These are phyloP conservation scores for Epichloe gansuensis DNA, from an alignment of 2,329 filamentous ascomycete species.

Conservation along the genomic window DNA sequence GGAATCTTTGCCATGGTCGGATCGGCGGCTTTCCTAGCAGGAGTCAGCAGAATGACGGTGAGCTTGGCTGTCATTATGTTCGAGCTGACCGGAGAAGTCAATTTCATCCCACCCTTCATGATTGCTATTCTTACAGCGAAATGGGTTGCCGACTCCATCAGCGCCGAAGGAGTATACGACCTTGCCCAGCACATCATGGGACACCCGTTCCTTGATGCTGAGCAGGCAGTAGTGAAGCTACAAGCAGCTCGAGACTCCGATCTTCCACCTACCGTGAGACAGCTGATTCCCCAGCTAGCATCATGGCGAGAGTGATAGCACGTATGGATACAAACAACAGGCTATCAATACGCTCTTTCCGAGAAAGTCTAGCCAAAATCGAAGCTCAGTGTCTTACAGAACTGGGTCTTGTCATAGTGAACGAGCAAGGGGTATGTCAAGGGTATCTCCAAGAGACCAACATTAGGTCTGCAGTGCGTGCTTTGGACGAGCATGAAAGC, in stretches of 20 bases:
- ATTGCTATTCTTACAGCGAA: conserved; percentile 47
- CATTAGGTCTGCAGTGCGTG: conserved; percentile 35
- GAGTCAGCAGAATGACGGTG: conserved; percentile 46
- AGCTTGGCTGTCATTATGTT: conserved; percentile 50
- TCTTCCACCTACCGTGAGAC: conserved; percentile 25
- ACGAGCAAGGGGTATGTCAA: conserved; percentile 32
- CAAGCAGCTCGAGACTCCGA: conserved; percentile 23
- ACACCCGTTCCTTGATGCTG: conserved; percentile 44
- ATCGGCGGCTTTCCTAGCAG: conserved; percentile 44
- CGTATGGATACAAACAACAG: conserved; percentile 28
- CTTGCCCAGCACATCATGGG: conserved; percentile 46
- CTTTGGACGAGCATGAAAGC: conserved; percentile 14
- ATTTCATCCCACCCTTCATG: conserved; percentile 46
- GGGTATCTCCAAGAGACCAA: conserved; percentile 44
- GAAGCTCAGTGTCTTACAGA: conserved; percentile 41
- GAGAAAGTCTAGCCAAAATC: conserved; percentile 33
- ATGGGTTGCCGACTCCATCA: conserved; percentile 44
- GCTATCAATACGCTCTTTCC: conserved; percentile 26
- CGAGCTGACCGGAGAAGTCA: conserved; percentile 45
- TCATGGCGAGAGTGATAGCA: conserved; percentile 45
- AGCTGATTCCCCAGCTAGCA: conserved; percentile 37
- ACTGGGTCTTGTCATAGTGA: conserved; percentile 43
- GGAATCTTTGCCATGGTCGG: conserved; percentile 52
- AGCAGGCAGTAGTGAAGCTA: conserved; percentile 28
- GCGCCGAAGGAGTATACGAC: conserved; percentile 43